phyloP scores from a whole-genome alignment of 2,329 filamentous ascomycete species.

The Sordariomycetes sp. region DNA sequence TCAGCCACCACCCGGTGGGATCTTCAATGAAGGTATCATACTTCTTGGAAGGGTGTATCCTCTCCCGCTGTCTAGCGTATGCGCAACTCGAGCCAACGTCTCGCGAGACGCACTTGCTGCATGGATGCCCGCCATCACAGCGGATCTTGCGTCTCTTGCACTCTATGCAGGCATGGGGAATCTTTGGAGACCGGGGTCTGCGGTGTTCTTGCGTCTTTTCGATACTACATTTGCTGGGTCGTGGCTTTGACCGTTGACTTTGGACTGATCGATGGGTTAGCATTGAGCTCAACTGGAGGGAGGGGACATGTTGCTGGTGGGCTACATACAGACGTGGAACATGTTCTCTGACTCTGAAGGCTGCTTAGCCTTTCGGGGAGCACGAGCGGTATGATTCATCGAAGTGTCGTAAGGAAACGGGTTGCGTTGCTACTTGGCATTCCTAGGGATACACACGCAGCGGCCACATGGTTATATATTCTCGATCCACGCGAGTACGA shows the following conservation, averaged over 20 bases:
- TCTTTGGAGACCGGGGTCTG: neutral
- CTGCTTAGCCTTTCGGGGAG: neutral
- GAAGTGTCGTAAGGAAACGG: too few species aligned
- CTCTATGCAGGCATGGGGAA: constrained; percentile 2
- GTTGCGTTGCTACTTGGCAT: too few species aligned
- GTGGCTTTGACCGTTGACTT: neutral
- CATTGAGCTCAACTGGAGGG: neutral
- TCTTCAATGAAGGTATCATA: neutral
- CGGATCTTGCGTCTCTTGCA: constrained; percentile 4
- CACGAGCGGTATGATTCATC: too few species aligned
- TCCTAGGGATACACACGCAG: too few species aligned
- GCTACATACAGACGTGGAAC: neutral
- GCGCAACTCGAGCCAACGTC: neutral
- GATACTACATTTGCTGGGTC: neutral
- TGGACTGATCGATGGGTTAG: neutral
- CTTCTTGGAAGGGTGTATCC: constrained; percentile 2
- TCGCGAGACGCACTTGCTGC: neutral
- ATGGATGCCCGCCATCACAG: constrained; percentile 2
- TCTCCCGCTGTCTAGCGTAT: constrained; percentile 1
- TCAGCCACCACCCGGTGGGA: neutral
- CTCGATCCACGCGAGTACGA: too few species aligned
- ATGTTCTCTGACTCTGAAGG: neutral
- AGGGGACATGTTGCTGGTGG: too few species aligned
- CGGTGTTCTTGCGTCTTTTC: neutral
- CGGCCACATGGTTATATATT: too few species aligned